Base-by-base conservation (phyloP, 495 filamentous ascomycete genomes). In the Peziza echinospora region DNA sequence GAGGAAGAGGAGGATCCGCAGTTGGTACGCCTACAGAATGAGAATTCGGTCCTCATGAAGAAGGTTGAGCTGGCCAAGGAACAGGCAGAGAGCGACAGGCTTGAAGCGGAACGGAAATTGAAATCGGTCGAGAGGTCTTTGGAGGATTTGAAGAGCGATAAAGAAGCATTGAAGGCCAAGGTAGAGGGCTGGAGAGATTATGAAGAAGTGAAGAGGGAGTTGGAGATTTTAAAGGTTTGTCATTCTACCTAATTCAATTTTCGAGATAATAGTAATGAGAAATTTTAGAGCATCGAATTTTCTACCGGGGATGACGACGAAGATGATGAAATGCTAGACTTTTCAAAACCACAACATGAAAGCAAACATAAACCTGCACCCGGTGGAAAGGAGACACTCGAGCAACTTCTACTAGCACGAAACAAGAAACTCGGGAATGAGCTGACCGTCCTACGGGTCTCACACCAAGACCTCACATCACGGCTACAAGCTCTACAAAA, bases 381-480 rank as follows among this genome's bases (percentile, higher is more conserved):
- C 4, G 41, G 54, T 58, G 10, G 77, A 73, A 75, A 78, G 23
- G 86, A 91, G 48, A 82, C 76, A 9, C 63, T 97, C 16, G 89
- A 97, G 57, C 83, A 94, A 59, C 73, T 97, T 16, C 67, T 97
- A 7, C 68, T 96, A 34, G 80, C 84, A 9, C 75, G 89, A 40
- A 97, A 97, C 61, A 96, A 93, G 65, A 96, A 93, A 63, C 70
- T 97, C 30, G 78, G 76, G 52, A 84, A 89, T 55, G 89, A 97
- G 54, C 71, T 99, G 51, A 93, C 89, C 4, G 73, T 94, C 43
- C 66, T 96, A 24, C 41, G 41, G n/a, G 4, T 96, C 5, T 94
- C 91, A 1, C 86, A 93, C 58, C 84, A 93, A 51, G 86, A 94
- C 52, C 70, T 96, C 6, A 83, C 91, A 54, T 69, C 62, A 43